These are phyloP conservation scores for Pholiota conissans DNA, from an alignment of 768 basidiomycete species.

Conservation along the genomic window DNA sequence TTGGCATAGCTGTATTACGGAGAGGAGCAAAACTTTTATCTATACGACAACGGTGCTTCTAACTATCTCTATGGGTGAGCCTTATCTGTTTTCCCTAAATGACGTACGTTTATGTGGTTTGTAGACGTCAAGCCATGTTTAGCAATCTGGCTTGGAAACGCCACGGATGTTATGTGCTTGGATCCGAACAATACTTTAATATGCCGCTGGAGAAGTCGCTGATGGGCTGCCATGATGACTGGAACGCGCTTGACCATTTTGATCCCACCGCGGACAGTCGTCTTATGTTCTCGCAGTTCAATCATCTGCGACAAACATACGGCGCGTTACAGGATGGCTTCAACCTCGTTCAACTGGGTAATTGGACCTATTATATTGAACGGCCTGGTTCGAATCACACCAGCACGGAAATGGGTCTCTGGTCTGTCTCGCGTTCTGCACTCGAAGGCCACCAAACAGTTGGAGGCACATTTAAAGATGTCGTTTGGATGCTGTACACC, in stretches of 20 bases:
- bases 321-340: constrained; percentile 84
- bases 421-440: constrained; percentile 73
- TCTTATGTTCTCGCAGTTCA: constrained; percentile 72
- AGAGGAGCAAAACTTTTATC: constrained; percentile 89
- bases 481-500: constrained; percentile 83
- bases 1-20: constrained; percentile 74
- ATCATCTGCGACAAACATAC: constrained; percentile 67
- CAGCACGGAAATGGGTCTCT: constrained; percentile 83
- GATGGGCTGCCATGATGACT: constrained; percentile 84
- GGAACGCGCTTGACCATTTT: constrained; percentile 94
- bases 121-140: constrained; percentile 90
- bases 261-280: constrained; percentile 83
- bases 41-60: constrained; percentile 83
- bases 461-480: constrained; percentile 57
- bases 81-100: background rate
- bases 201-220: constrained; percentile 81
- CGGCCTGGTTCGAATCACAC: constrained; percentile 86
- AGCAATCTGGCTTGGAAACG: constrained; percentile 85
- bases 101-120: background rate
- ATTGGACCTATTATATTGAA: constrained; percentile 78
- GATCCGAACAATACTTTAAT: constrained; percentile 92
- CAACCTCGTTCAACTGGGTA: constrained; percentile 79
- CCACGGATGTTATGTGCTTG: constrained; percentile 90
- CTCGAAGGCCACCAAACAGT: constrained; percentile 62
- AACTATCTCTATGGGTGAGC: constrained; percentile 90